Evolutionary conservation across 495 filamentous ascomycete species (phyloP).

Genomic region (Apiosordaria backusii): DNA sequence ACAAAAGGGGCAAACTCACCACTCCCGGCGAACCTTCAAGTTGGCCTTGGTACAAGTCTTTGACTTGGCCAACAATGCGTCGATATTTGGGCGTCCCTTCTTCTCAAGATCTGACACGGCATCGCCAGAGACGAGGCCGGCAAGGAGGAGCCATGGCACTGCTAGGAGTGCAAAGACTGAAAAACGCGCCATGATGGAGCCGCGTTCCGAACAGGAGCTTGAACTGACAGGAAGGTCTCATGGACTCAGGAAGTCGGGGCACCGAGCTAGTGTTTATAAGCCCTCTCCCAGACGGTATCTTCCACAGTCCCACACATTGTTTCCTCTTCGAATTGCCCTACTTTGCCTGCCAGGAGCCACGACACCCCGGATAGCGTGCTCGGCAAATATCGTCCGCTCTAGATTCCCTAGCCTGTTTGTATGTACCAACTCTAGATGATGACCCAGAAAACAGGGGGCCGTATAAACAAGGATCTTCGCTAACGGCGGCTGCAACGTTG

Average conservation of each 20-base stretch:
- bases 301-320: background rate
- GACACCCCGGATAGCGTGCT: slow-evolving; percentile 5
- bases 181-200: slow-evolving; percentile 29
- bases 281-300: background rate
- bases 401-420: background rate
- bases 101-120: slow-evolving; percentile 42
- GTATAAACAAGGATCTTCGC: slow-evolving; percentile 15
- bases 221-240: background rate
- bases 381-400: slow-evolving; percentile 16
- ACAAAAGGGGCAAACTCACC: slow-evolving; percentile 31
- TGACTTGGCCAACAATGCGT: slow-evolving; percentile 41
- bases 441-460: slow-evolving; percentile 1
- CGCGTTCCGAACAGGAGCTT: background rate
- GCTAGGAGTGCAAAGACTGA: slow-evolving; percentile 26
- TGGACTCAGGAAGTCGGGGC: background rate
- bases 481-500: slow-evolving; percentile 10
- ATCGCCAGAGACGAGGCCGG: slow-evolving; percentile 32
- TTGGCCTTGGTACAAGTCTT: slow-evolving; percentile 48
- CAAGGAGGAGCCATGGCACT: slow-evolving; percentile 29
- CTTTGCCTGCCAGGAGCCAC: background rate
- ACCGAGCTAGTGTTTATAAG: background rate
- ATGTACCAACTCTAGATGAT: background rate
- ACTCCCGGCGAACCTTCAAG: slow-evolving; percentile 46
- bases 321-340: slow-evolving; percentile 5
- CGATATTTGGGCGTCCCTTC: slow-evolving; percentile 38